Evolutionary conservation across 345 rosid genomes (phyloP).

Genomic region (Isatis tinctoria): DNA sequence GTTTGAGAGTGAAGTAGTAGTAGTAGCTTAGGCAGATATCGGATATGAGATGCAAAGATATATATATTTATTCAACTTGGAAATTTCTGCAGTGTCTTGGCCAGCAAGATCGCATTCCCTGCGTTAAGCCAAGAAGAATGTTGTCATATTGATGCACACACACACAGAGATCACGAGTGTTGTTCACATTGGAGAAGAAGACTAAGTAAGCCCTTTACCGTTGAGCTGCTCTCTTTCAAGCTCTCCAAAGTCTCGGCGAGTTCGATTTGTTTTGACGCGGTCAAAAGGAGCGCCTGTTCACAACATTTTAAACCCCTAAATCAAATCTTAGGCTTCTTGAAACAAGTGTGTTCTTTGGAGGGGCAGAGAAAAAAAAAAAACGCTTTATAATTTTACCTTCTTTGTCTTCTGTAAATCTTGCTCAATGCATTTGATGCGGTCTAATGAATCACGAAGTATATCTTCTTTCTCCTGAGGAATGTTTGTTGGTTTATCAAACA

Average conservation of each 20-base stretch:
- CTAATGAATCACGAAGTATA: conserved; percentile 76
- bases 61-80: conserved; percentile 29
- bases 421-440: conserved; percentile 77
- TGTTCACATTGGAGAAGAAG: neutral
- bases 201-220: conserved; percentile 47
- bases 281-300: conserved; percentile 71
- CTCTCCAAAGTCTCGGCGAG: conserved; percentile 81
- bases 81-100: conserved; percentile 48
- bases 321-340: neutral
- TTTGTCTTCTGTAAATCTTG: conserved; percentile 88
- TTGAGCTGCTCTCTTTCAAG: conserved; percentile 45
- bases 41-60: conserved; percentile 7
- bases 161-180: neutral
- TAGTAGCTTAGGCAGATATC: conserved; percentile 11
- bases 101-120: conserved; percentile 74
- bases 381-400: conserved; percentile 37
- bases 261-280: conserved; percentile 87
- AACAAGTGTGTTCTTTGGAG: neutral
- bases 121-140: conserved; percentile 12
- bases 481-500: conserved; percentile 52
- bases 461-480: conserved; percentile 91
- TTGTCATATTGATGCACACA: conserved; percentile 4
- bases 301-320: neutral
- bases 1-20: conserved; percentile 9
- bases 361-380: neutral